A percentile compares a stretch with the other conserved stretches of the same genome.
These are phyloP conservation scores for Gillenia trifoliata DNA, from an alignment of 306 rosid species.

Conservation along the genomic window DNA sequence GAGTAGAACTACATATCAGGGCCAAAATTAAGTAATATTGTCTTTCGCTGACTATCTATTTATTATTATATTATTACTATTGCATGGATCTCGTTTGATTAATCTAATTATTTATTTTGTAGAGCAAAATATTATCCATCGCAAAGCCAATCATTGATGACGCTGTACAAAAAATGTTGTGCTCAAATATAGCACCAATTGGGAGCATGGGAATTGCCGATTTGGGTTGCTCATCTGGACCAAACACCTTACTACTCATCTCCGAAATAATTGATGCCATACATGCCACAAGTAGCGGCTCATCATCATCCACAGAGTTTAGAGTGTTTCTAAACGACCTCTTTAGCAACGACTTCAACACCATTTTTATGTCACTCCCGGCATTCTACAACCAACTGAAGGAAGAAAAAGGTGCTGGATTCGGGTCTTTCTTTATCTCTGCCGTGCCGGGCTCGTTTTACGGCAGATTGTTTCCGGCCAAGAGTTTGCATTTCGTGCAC, in stretches of 20 bases:
- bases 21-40: neutral
- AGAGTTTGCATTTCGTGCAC: slow-evolving; percentile 50
- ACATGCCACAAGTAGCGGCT: slow-evolving; percentile 10
- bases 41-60: neutral
- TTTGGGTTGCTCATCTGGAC: slow-evolving; percentile 88
- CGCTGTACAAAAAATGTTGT: slow-evolving; percentile 33
- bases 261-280: slow-evolving; percentile 39
- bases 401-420: slow-evolving; percentile 11
- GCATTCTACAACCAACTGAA: slow-evolving; percentile 34
- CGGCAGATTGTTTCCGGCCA: slow-evolving; percentile 44
- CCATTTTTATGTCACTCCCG: slow-evolving; percentile 56
- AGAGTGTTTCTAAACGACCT: slow-evolving; percentile 61
- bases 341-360: slow-evolving; percentile 66
- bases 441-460: slow-evolving; percentile 63
- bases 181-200: slow-evolving; percentile 6
- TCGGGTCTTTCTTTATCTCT: slow-evolving; percentile 33
- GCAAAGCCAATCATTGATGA: slow-evolving; percentile 29
- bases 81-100: neutral
- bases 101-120: neutral
- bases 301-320: slow-evolving; percentile 35
- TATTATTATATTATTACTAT: neutral
- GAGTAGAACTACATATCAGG: neutral
- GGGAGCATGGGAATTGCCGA: slow-evolving; percentile 65
- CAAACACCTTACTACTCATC: slow-evolving; percentile 48
- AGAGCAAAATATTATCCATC: slow-evolving; percentile 41